Percentiles rank a stretch among this genome's conserved stretches.
phyloP scores from a whole-genome alignment of 1,284 basidiomycete species.

The Apiotrichum mycotoxinovorans region DNA sequence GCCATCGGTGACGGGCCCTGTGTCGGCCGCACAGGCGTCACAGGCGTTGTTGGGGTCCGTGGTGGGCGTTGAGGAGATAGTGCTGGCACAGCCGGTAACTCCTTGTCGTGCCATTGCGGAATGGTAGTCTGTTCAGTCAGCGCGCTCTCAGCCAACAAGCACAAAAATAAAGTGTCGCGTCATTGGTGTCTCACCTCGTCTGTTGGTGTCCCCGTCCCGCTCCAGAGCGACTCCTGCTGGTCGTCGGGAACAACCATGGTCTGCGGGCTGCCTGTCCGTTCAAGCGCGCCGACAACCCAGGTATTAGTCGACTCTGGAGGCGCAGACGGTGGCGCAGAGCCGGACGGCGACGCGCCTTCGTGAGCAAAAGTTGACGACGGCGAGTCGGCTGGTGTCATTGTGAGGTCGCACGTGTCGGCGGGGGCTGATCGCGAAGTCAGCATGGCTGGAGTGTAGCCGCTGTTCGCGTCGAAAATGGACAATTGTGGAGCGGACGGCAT shows the following conservation, averaged over 20 bases:
- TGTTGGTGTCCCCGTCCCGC: background rate
- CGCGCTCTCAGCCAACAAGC: too few species aligned
- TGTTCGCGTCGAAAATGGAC: background rate
- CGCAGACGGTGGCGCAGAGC: conserved; percentile 33
- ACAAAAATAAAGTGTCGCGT: too few species aligned
- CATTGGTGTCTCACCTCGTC: background rate
- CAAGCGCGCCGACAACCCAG: conserved; percentile 9
- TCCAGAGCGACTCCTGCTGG: background rate
- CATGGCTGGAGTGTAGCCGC: background rate
- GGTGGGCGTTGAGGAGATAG: background rate
- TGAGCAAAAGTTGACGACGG: conserved; percentile 29
- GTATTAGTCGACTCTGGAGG: conserved; percentile 14
- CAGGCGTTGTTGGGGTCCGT: background rate
- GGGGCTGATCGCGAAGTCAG: conserved; percentile 4
- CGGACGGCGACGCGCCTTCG: background rate
- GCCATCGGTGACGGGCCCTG: background rate
- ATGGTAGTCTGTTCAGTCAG: background rate
- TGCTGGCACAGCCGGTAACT: background rate
- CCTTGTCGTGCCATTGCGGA: conserved; percentile 4
- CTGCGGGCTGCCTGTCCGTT: background rate
- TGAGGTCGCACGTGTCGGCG: background rate
- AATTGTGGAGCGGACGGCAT: background rate
- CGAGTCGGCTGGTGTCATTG: background rate
- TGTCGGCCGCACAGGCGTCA: background rate
- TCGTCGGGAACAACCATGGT: background rate